Conservation (phyloP, 768 basidiomycete genomes). For the Epithele typhae region DNA sequence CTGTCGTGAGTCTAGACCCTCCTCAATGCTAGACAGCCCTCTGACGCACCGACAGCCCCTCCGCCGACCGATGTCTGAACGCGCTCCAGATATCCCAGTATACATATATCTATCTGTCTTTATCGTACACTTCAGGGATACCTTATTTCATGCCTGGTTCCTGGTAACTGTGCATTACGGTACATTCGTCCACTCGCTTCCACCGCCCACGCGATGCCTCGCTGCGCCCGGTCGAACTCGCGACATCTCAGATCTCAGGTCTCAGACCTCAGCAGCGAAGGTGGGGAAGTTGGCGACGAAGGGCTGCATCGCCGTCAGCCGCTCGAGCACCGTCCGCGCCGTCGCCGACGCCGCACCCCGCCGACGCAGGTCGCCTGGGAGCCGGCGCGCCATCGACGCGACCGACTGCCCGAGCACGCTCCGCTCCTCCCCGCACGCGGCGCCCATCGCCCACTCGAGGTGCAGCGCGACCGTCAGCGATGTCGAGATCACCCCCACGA, state of each 20-base stretch:
- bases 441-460: constrained; percentile 63
- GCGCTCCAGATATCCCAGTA: no score
- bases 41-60: constrained; percentile 37
- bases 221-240: no score
- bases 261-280: constrained; percentile 40
- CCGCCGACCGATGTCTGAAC: constrained; percentile 40
- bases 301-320: constrained; percentile 54
- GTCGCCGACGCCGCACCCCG: constrained; percentile 43
- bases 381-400: constrained; percentile 55
- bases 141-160: no score
- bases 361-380: constrained; percentile 58
- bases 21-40: background rate
- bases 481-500: constrained; percentile 62
- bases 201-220: no score
- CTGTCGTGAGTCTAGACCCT: constrained; percentile 57
- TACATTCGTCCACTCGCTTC: no score
- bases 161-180: background rate
- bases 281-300: constrained; percentile 75
- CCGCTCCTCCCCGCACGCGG: constrained; percentile 45
- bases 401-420: constrained; percentile 59
- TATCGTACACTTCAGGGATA: no score
- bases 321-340: constrained; percentile 50
- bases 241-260: no score
- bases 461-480: constrained; percentile 64
- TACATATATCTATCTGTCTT: no score